Conservation (phyloP, 495 filamentous ascomycete species). For the Aspergillus ellipticus region DNA sequence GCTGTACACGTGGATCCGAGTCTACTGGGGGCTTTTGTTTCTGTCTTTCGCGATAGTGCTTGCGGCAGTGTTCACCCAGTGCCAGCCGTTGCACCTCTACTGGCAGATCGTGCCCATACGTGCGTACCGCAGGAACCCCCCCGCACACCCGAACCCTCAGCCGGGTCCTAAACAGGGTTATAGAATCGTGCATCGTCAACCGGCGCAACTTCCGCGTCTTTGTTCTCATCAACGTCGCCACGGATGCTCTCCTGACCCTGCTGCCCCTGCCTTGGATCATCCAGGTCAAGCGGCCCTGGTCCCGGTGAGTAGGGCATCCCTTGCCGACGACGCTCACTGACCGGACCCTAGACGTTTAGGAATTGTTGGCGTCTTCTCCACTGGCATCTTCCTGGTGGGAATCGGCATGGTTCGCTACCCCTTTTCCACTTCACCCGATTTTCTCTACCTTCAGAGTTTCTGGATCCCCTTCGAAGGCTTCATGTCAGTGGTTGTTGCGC, state of each 20-base stretch:
- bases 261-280: not conserved
- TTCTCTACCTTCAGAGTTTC: not conserved
- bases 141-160: too few species aligned
- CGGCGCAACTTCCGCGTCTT: not conserved
- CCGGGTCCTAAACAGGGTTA: not conserved
- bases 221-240: not conserved
- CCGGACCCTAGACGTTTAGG: not conserved
- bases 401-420: not conserved
- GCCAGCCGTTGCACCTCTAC: conserved; percentile 5
- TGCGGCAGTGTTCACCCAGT: conserved; percentile 5
- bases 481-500: not conserved
- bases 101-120: conserved; percentile 13
- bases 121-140: not conserved
- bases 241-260: not conserved
- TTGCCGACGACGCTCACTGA: not conserved
- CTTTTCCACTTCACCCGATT: not conserved
- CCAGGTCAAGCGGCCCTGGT: not conserved
- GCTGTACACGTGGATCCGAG: conserved; percentile 12
- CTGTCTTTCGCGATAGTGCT: conserved; percentile 4
- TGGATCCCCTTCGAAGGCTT: not conserved
- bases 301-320: not conserved
- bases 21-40: conserved; percentile 5
- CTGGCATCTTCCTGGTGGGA: not conserved
- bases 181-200: not conserved
- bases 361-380: not conserved